Evolutionary conservation across 2,329 filamentous ascomycete genomes (phyloP).

Genomic region (Nemania sp.): DNA sequence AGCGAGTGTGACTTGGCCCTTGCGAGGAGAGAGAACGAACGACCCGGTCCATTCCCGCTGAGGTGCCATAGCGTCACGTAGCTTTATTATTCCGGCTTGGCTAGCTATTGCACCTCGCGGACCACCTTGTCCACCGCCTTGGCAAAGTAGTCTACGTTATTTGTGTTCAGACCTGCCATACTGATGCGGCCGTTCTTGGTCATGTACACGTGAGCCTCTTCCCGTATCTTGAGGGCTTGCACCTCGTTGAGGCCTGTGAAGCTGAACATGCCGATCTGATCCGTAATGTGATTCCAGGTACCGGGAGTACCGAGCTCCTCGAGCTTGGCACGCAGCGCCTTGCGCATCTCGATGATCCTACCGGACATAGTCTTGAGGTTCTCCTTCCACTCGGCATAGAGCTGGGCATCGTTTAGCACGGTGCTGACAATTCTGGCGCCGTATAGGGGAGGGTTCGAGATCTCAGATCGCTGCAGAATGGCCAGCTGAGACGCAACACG

Average conservation of each 20-base stretch:
- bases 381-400: constrained; percentile 91
- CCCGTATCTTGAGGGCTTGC: constrained; percentile 71
- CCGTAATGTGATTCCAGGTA: constrained; percentile 94
- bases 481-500: constrained; percentile 86
- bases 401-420: constrained; percentile 77
- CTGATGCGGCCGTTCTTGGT: constrained; percentile 98
- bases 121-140: constrained; percentile 87
- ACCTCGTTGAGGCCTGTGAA: constrained; percentile 80
- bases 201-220: constrained; percentile 80
- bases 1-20: constrained; percentile 25
- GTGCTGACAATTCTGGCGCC: constrained; percentile 85
- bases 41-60: constrained; percentile 8
- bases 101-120: constrained; percentile 46
- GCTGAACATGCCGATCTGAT: constrained; percentile 99
- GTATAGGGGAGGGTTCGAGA: constrained; percentile 94
- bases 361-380: constrained; percentile 94
- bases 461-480: constrained; percentile 94
- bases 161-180: constrained; percentile 95
- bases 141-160: constrained; percentile 92
- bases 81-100: too few species aligned
- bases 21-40: constrained; percentile 10
- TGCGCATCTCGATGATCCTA: constrained; percentile 90
- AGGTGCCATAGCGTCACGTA: constrained; percentile 6
- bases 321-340: constrained; percentile 74
- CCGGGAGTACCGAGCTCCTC: constrained; percentile 86